Base-by-base conservation (phyloP, 495 filamentous ascomycete species). In the Daldinia grandis region DNA sequence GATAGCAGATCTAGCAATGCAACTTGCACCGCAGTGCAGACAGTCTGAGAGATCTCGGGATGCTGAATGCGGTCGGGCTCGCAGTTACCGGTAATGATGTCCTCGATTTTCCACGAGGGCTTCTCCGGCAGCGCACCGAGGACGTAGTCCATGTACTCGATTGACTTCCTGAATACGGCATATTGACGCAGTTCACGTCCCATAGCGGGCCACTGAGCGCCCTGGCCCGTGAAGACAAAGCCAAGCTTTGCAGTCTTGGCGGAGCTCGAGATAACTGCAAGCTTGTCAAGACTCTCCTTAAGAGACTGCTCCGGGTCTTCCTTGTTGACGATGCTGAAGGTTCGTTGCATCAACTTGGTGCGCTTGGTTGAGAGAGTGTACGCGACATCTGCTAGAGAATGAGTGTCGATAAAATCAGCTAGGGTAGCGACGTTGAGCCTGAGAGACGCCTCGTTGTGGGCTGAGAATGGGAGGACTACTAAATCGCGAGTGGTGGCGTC, bases 1-100 rank as follows among this genome's bases (percentile, higher is more conserved):
- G 67, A 64, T 4, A 91, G 74, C 0, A 91, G 73, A 1, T 87
- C 78, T 0, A 88, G 84, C 7, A 91, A 64, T 0, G 83, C 81
- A 10, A 87, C 79, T 66, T 87, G 84, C 1, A 87, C 59, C 2
- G 81, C 81, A 8, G 83, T 84, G 64, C 62, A 90, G 17, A 72
- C 79, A 12, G 83, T 75, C 31, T 84, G 83, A 24, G 79, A 80
- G 24, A 80, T 60, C 63, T 74, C 56, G 3, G 79, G 73, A 10
- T 78, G 62, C 21, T 78, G 76, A 38, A 85, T 78, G 4, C 70
- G 63, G 9, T 35, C 30, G 9, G 53, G 27, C 27, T 31, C 53
- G 30, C 28, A 57, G 30, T 31, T 12, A 6, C 30, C 28, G 1
- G 30, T 21, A 35, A 57, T n/a, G n/a, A 57, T 35, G 17, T 57